phyloP scores from a whole-genome alignment of 257 asterid genomes.

The Ophiorrhiza pumila region DNA sequence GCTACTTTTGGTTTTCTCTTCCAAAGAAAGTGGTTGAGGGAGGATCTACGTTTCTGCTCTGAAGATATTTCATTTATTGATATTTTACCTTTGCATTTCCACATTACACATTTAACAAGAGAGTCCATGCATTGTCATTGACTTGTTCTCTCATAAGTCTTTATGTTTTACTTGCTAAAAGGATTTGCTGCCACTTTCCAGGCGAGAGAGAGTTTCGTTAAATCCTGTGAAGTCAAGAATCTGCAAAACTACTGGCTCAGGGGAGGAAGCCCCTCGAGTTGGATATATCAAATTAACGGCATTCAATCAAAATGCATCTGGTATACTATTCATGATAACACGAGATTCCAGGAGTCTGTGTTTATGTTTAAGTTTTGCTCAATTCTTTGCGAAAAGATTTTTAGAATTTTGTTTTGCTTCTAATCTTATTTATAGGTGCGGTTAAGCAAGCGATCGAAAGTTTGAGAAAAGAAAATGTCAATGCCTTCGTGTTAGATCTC shows the following conservation, averaged over 20 bases:
- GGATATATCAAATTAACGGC: slow-evolving; percentile 93
- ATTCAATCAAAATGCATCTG: slow-evolving; percentile 96
- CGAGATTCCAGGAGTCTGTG: not conserved
- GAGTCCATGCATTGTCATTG: not conserved
- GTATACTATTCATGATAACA: slow-evolving; percentile 32
- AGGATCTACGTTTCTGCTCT: not conserved
- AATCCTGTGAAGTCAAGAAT: slow-evolving; percentile 92
- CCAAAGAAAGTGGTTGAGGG: not conserved
- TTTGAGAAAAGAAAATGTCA: slow-evolving; percentile 71
- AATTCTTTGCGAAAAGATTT: not conserved
- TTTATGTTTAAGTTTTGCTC: not conserved
- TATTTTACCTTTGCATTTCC: not conserved
- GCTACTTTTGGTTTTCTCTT: not conserved
- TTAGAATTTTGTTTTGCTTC: not conserved
- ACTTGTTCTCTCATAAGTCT: not conserved
- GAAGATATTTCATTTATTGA: too few relatives aligned
- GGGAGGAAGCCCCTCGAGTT: slow-evolving; percentile 56
- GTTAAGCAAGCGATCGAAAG: slow-evolving; percentile 85
- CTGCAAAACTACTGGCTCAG: slow-evolving; percentile 63
- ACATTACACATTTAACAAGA: not conserved
- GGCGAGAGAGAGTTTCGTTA: slow-evolving; percentile 77
- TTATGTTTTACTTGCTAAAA: slow-evolving; percentile 18
- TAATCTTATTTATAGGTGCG: slow-evolving; percentile 53
- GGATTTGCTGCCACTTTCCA: slow-evolving; percentile 36
- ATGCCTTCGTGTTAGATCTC: slow-evolving; percentile 83